Evolutionary conservation across 495 filamentous ascomycete species (phyloP).

Genomic region (Pseudomonodictys pantanalensis): DNA sequence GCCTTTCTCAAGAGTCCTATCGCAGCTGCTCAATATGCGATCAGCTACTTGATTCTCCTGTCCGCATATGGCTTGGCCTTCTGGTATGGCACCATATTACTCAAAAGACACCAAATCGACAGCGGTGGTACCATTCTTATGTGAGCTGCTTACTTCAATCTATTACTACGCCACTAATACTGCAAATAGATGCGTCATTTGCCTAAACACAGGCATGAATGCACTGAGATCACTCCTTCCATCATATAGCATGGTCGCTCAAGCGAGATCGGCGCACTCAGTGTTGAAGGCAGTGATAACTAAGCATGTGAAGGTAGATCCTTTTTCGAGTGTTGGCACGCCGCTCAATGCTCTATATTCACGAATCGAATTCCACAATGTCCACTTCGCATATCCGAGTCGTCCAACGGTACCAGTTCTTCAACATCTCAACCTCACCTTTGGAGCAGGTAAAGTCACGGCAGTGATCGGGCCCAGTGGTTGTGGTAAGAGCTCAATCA

Average conservation of each 20-base stretch:
- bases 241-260: background rate
- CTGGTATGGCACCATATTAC: background rate
- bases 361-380: constrained; percentile 39
- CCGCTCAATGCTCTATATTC: constrained; percentile 74
- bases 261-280: constrained; percentile 4
- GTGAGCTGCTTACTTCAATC: background rate
- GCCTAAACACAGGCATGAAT: background rate
- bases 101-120: background rate
- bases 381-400: background rate
- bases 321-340: constrained; percentile 61
- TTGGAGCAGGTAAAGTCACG: constrained; percentile 81
- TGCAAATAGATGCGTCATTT: background rate
- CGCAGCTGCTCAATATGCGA: background rate
- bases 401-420: background rate
- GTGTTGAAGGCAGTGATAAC: background rate
- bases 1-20: background rate
- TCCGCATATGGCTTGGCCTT: background rate
- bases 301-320: constrained; percentile 69
- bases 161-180: background rate
- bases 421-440: constrained; percentile 29
- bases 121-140: background rate
- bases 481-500: constrained; percentile 84
- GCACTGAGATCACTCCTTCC: background rate
- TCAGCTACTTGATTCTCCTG: background rate
- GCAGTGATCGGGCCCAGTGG: constrained; percentile 83